Evolutionary conservation across 306 rosid genomes (phyloP), one percentile per base, ranked within the genome.

Genomic region (Prinsepia uniflora): DNA sequence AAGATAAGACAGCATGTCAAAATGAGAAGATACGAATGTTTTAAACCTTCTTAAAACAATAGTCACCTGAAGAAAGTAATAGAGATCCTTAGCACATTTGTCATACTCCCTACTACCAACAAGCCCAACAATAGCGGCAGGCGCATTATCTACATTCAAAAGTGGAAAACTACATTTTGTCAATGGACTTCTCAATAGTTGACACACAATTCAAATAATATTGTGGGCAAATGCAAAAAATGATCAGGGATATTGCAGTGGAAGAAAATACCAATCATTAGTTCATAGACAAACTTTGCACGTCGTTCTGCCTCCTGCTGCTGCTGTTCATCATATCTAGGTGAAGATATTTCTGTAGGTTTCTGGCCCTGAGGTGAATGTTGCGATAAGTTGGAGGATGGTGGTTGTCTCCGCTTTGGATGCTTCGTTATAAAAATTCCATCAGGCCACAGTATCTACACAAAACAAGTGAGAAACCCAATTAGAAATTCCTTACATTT

Each of bases 391-490:
- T 78, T 86, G 7, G 79, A 34, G 10, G 90, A 47, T 46, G 84
- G 69, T 30, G 78, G 88, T 10, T 79, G 85, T 67, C 83, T 78
- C 60, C 94, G 86, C 74, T 87, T 91, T 68, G 96, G 99, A 84
- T 88, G 99, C 82, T 95, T 95, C 76, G 84, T 89, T 78, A 95
- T 65, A 81, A 95, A 95, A 78, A 95, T 84, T 75, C 99, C 99
- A 84, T 88, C 99, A 71, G 97, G 97, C 99, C 99, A 91, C 46
- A 95, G 87, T 70, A 95, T 91, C 99, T 94, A 54, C 59, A 48
- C 8, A 80, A 74, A 74, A 61, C 67, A 75, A 59, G 79, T 71
- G 66, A 66, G 56, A 56, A n/a, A n/a, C n/a, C n/a, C n/a, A n/a
- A n/a, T n/a, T n/a, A n/a, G n/a, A n/a, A n/a, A n/a, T n/a, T n/a